A percentile compares a stretch with the other conserved stretches of the same genome.
phyloP scores from a whole-genome alignment of 2,329 filamentous ascomycete species.

The Pseudonectria foliicola region DNA sequence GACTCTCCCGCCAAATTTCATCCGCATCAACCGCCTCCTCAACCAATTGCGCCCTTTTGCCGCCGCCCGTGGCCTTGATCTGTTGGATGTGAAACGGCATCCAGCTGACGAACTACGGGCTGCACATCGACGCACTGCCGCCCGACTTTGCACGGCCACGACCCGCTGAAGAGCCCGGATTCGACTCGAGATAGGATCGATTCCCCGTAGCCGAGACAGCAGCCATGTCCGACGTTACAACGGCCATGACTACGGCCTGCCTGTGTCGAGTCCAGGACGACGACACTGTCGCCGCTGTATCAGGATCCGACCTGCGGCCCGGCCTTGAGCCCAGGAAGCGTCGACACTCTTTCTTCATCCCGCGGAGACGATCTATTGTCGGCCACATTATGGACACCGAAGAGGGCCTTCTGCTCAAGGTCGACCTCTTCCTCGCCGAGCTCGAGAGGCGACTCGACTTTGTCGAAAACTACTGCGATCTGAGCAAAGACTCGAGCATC shows the following conservation, averaged over 20 bases:
- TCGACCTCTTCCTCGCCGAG: slow-evolving; percentile 77
- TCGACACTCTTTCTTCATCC: slow-evolving; percentile 51
- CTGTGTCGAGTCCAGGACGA: slow-evolving; percentile 27
- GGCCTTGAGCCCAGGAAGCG: slow-evolving; percentile 31
- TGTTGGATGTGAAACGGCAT: slow-evolving; percentile 9
- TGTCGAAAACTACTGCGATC: slow-evolving; percentile 79
- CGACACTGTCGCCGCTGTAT: slow-evolving; percentile 31
- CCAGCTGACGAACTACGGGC: not conserved
- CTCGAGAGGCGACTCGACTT: slow-evolving; percentile 81
- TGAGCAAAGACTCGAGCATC: slow-evolving; percentile 76
- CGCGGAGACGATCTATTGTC: slow-evolving; percentile 52
- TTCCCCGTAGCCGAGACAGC: slow-evolving; percentile 7
- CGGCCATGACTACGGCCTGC: slow-evolving; percentile 32
- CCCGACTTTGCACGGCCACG: slow-evolving; percentile 6
- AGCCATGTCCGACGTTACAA: slow-evolving; percentile 32
- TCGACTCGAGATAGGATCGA: no score
- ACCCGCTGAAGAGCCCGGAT: slow-evolving; percentile 6
- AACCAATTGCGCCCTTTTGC: slow-evolving; percentile 19
- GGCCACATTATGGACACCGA: slow-evolving; percentile 56
- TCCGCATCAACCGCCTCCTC: slow-evolving; percentile 2
- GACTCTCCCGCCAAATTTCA: slow-evolving; percentile 12
- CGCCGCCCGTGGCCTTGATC: slow-evolving; percentile 15
- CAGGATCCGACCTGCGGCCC: slow-evolving; percentile 32
- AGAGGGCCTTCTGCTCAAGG: slow-evolving; percentile 54
- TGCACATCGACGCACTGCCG: slow-evolving; percentile 11